Conservation (phyloP, 1,284 basidiomycete species). For the Gomphus sp. region DNA sequence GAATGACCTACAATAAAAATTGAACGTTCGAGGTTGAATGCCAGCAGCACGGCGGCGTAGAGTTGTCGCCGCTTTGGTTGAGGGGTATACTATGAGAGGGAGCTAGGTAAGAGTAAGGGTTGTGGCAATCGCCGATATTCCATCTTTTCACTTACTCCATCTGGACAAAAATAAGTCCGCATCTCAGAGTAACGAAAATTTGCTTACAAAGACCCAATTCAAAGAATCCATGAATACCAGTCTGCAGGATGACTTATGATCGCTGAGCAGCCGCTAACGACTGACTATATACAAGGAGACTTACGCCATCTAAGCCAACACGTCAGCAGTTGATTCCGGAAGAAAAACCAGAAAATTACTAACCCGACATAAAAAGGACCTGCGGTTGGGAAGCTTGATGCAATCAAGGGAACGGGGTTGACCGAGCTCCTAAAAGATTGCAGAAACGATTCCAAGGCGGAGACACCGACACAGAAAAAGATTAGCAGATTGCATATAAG, state of each 20-base stretch:
- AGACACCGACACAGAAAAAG: conserved; percentile 84
- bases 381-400: conserved; percentile 68
- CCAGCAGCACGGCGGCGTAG: conserved; percentile 73
- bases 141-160: conserved; percentile 40
- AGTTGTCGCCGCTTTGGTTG: conserved; percentile 59
- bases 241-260: conserved; percentile 62
- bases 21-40: conserved; percentile 72
- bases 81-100: conserved; percentile 65
- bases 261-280: conserved; percentile 14
- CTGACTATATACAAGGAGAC: conserved; percentile 19
- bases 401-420: conserved; percentile 42
- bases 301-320: conserved; percentile 39
- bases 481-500: conserved; percentile 74
- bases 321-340: background rate
- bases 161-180: conserved; percentile 24
- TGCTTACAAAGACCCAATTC: conserved; percentile 59
- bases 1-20: conserved; percentile 58
- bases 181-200: background rate
- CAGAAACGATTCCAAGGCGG: conserved; percentile 67
- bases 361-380: conserved; percentile 79
- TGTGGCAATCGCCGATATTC: background rate
- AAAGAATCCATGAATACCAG: conserved; percentile 65
- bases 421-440: conserved; percentile 40
- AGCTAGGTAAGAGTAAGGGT: conserved; percentile 32
- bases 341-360: conserved; percentile 28